Evolutionary conservation across 371 early-diverging fungal genomes (phyloP).

Genomic region (Mucor ambiguus): DNA sequence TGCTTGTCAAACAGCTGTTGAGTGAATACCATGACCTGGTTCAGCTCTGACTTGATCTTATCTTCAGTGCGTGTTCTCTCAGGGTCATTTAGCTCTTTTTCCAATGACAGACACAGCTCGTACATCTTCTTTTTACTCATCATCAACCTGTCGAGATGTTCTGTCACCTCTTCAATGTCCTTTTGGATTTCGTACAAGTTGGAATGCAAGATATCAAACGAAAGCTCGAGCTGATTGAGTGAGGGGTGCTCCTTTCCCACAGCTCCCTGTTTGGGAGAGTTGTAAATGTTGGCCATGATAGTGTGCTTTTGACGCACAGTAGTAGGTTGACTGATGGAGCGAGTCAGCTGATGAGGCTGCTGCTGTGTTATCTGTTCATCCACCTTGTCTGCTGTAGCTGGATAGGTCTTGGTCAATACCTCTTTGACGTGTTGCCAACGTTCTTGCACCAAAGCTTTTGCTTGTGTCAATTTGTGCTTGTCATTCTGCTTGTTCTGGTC

Average conservation of each 20-base stretch:
- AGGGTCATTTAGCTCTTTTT: conserved; percentile 23
- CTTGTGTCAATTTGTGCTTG: not conserved
- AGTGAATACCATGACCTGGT: conserved; percentile 34
- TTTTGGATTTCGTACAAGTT: conserved; percentile 62
- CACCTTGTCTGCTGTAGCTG: too few species aligned
- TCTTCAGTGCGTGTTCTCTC: conserved; percentile 7
- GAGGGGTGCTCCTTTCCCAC: conserved; percentile 13
- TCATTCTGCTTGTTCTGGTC: not conserved
- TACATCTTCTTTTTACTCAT: conserved; percentile 56
- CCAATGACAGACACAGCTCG: conserved; percentile 48
- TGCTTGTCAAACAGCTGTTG: conserved; percentile 42
- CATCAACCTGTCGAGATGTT: conserved; percentile 38
- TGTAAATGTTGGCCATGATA: not conserved
- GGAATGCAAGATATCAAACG: conserved; percentile 58
- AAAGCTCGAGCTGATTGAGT: conserved; percentile 57
- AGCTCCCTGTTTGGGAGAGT: not conserved
- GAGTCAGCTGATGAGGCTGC: not conserved
- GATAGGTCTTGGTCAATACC: conserved; percentile 15
- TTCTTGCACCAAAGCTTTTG: conserved; percentile 12
- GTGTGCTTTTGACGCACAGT: not conserved
- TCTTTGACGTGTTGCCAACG: conserved; percentile 28
- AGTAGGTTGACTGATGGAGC: not conserved
- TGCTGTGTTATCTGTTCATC: not conserved
- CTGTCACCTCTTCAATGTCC: conserved; percentile 51
- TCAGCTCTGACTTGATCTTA: conserved; percentile 31